Evolutionary conservation across 2,329 filamentous ascomycete species (phyloP).

Genomic region (Colletotrichum neosansevieriae): DNA sequence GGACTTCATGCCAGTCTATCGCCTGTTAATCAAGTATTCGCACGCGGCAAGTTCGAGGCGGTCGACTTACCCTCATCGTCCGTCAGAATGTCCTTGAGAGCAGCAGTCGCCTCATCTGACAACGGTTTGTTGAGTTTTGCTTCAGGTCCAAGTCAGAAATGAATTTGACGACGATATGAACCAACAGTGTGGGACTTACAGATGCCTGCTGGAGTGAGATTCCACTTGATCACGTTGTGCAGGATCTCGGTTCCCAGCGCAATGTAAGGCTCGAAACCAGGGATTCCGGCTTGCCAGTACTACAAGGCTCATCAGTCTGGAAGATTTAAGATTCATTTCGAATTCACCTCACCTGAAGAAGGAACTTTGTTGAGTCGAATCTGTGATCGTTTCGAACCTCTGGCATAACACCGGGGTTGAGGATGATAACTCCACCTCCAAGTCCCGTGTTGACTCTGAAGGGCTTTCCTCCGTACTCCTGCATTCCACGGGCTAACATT

Average conservation of each 20-base stretch:
- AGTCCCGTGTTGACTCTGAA: conserved; percentile 31
- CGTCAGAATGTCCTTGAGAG: conserved; percentile 18
- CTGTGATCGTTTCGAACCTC: conserved; percentile 26
- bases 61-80: conserved; percentile 8
- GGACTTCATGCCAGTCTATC: conserved; percentile 40
- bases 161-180: background rate
- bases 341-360: conserved; percentile 8
- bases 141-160: background rate
- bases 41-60: too few species aligned
- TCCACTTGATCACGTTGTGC: conserved; percentile 36
- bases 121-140: conserved; percentile 20
- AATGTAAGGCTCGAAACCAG: conserved; percentile 23
- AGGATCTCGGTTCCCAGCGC: conserved; percentile 25
- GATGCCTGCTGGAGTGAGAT: conserved; percentile 23
- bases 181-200: background rate
- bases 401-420: conserved; percentile 18
- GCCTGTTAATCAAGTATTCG: background rate
- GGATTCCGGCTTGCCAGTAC: conserved; percentile 34
- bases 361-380: conserved; percentile 28
- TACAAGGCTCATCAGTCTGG: background rate
- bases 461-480: conserved; percentile 6
- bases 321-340: background rate
- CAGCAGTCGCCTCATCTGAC: conserved; percentile 17
- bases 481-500: conserved; percentile 8
- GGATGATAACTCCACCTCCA: conserved; percentile 20